Percentiles rank a stretch among this genome's conserved stretches.
Conservation (phyloP, 1,284 basidiomycete genomes). For the Sporisorium sorghi region DNA sequence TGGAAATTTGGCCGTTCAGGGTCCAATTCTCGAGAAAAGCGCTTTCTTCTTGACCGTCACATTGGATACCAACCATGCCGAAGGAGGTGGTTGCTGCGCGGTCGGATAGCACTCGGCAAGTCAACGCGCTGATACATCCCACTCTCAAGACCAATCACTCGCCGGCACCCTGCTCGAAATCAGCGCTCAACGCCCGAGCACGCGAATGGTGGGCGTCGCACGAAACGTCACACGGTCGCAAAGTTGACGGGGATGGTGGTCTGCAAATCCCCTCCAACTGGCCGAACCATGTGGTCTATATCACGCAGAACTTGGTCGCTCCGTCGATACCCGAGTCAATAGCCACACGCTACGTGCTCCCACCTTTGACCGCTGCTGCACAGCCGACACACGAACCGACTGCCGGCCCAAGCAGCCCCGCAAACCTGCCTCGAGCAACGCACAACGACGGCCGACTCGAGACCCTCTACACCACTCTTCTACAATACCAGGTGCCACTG, state of each 20-base stretch:
- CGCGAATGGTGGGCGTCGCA: conserved; percentile 6
- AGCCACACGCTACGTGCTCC: conserved; percentile 28
- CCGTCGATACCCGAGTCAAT: conserved; percentile 19
- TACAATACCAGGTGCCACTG: conserved; percentile 24
- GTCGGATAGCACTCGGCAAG: neutral
- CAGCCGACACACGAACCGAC: neutral
- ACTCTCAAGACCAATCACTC: neutral
- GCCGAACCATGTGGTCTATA: conserved; percentile 32
- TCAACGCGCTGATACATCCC: conserved; percentile 11
- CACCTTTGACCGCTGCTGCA: neutral
- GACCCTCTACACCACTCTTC: conserved; percentile 14
- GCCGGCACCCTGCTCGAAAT: conserved; percentile 8
- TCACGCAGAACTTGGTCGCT: conserved; percentile 40
- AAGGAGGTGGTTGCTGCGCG: neutral
- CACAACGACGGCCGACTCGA: conserved; percentile 22
- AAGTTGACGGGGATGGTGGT: neutral
- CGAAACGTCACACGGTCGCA: neutral
- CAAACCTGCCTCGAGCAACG: conserved; percentile 23
- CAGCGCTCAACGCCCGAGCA: conserved; percentile 15
- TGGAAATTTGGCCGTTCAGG: neutral
- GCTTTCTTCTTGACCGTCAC: conserved; percentile 1
- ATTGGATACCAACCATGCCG: neutral
- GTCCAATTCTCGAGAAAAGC: neutral
- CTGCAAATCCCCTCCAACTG: conserved; percentile 24
- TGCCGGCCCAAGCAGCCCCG: neutral